Evolutionary conservation across 805 yeast genomes (phyloP).

Genomic region (Yarrowia sp.): DNA sequence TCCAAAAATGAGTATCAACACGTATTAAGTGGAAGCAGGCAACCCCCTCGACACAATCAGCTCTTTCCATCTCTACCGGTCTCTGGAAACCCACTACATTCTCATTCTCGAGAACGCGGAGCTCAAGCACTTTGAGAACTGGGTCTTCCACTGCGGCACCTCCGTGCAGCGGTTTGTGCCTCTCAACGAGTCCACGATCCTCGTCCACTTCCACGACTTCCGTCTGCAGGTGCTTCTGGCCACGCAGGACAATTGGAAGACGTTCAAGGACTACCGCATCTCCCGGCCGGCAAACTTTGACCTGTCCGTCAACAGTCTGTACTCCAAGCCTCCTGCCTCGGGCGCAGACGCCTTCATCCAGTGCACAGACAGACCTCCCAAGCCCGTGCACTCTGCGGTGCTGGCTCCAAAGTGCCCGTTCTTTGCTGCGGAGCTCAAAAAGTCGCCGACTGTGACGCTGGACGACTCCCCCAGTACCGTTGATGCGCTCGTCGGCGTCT

Average conservation of each 20-base stretch:
- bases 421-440: background rate
- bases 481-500: background rate
- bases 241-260: background rate
- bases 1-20: too few relatives aligned
- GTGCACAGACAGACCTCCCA: too few relatives aligned
- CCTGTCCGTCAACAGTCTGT: too few relatives aligned
- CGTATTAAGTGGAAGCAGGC: too few relatives aligned
- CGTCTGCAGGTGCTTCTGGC: background rate
- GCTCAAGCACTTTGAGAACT: too few relatives aligned
- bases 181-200: background rate
- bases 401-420: background rate
- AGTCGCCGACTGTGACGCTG: too few relatives aligned
- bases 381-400: background rate
- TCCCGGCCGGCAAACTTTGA: too few relatives aligned
- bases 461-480: too few relatives aligned
- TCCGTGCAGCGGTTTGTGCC: background rate
- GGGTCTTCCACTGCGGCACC: background rate
- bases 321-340: too few relatives aligned
- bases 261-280: background rate
- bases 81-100: background rate
- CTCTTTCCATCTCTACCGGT: background rate
- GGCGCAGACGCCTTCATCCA: too few relatives aligned
- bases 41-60: too few relatives aligned
- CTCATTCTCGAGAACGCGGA: background rate
- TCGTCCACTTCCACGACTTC: background rate